A percentile compares a stretch with the other conserved stretches of the same genome.
Conservation (phyloP, 495 filamentous ascomycete species). For the Articulospora tetracladia region DNA sequence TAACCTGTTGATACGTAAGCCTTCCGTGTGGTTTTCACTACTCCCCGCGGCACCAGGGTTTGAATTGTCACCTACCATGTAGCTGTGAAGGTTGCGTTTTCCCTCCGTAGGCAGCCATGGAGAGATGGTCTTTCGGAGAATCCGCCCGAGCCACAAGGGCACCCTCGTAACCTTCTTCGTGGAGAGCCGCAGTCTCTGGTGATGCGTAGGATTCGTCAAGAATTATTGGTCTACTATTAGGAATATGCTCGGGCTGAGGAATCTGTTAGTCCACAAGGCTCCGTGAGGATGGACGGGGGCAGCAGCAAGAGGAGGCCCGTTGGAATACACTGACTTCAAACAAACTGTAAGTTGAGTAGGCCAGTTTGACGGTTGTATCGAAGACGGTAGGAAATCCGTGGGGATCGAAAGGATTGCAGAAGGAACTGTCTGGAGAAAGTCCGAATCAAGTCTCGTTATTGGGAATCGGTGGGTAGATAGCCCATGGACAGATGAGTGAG, state of each 20-base stretch:
- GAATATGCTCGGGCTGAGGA: constrained; percentile 25
- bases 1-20: constrained; percentile 39
- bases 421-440: not conserved
- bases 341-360: constrained; percentile 24
- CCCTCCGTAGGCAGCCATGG: constrained; percentile 51
- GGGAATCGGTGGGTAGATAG: not conserved
- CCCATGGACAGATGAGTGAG: not conserved
- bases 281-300: not conserved
- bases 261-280: constrained; percentile 14
- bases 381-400: not conserved
- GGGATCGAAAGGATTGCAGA: not conserved
- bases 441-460: not conserved
- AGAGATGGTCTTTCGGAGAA: constrained; percentile 36
- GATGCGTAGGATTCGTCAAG: constrained; percentile 32
- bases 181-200: constrained; percentile 28
- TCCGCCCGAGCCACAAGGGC: constrained; percentile 38
- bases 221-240: constrained; percentile 27
- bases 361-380: constrained; percentile 27
- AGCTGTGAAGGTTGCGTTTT: constrained; percentile 40
- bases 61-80: constrained; percentile 47
- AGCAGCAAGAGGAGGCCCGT: not conserved
- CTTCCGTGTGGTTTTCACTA: not conserved
- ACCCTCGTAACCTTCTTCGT: constrained; percentile 34
- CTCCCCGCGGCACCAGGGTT: too few relatives aligned
- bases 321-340: constrained; percentile 23